phyloP scores from a whole-genome alignment of 208 protist genomes.

The Leishmania gerbilli region DNA sequence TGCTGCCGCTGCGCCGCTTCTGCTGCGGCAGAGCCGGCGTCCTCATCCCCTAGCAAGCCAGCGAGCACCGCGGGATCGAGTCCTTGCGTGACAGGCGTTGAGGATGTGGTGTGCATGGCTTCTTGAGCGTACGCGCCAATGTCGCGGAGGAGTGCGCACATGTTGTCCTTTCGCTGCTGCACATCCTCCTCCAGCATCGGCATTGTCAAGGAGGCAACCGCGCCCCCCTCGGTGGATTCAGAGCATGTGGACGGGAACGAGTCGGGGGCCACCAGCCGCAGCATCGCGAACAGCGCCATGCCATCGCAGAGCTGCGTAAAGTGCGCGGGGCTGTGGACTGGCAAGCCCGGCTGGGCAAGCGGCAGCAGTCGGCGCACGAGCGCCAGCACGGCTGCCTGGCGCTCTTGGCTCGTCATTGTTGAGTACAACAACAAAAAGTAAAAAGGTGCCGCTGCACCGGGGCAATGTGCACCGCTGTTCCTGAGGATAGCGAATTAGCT shows the following conservation, averaged over 20 bases:
- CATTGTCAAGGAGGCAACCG: slow-evolving; percentile 4
- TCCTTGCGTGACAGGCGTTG: slow-evolving; percentile 29
- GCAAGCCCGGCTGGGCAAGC: slow-evolving; percentile 7
- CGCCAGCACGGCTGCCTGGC: slow-evolving; percentile 29
- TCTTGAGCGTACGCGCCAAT: slow-evolving; percentile 49
- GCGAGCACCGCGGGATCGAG: slow-evolving; percentile 30
- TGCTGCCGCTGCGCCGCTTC: slow-evolving; percentile 6
- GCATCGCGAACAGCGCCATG: slow-evolving; percentile 40
- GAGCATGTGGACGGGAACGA: slow-evolving; percentile 38
- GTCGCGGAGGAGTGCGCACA: slow-evolving; percentile 40
- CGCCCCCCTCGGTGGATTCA: slow-evolving; percentile 9
- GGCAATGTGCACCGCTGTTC: background rate
- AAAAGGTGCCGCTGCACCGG: background rate
- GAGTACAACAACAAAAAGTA: background rate
- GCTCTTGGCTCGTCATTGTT: slow-evolving; percentile 3
- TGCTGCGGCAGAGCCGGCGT: background rate
- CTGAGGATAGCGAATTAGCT: background rate
- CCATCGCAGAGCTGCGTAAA: slow-evolving; percentile 51
- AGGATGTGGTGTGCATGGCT: slow-evolving; percentile 27
- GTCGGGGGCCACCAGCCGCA: slow-evolving; percentile 39
- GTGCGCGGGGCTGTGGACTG: slow-evolving; percentile 12
- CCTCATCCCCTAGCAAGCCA: slow-evolving; percentile 13
- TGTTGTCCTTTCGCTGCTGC: slow-evolving; percentile 41
- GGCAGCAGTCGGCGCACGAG: slow-evolving; percentile 30
- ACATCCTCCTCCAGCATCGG: slow-evolving; percentile 6